Evolutionary conservation across 164 flowering plant genomes (phyloP), one percentile per base, ranked within the genome.

Genomic region (Nelumbo lutea): DNA sequence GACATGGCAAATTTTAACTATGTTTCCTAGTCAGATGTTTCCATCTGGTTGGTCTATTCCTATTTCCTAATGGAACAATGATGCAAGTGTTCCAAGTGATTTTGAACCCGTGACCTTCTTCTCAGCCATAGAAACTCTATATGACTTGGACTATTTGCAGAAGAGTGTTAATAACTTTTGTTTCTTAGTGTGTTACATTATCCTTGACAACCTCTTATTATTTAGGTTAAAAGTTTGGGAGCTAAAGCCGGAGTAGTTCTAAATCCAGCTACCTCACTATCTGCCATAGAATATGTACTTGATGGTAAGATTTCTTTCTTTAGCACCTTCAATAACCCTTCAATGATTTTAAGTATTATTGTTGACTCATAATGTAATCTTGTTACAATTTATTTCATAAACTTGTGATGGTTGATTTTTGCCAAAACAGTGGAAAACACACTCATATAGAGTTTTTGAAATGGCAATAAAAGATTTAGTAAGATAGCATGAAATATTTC

Each of bases 201-300:
- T 57, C 38, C 46, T 43, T 67, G 50, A 68, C 55, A 38, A 5
- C 5, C 61, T 77, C 62, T 52, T 67, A 3, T 72, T 42, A 66
- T 79, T 68, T 77, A 92, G 99, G 80, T 95, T 11, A 95, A 95
- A 81, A 83, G 86, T 78, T 74, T 90, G 65, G 99, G 98, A 70
- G 99, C 99, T 66, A 95, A 92, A 84, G 99, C 96, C 75, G 99
- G 99, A 76, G 99, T 95, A 61, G 98, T 92, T 50, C 78, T 95
- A 56, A 95, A 95, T 80, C 99, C 99, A 72, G 96, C 71, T 44
- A 90, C 99, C 67, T 83, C 99, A 42, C 79, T 95, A 50, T 79
- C 46, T 78, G 72, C 93, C 52, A 89, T 95, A 68, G 98, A 95
- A 68, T 95, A 87, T 79, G 89, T 95, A 63, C 94, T 95, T 77